Base-by-base conservation (phyloP, 345 rosid species). In the Salix purpurea region DNA sequence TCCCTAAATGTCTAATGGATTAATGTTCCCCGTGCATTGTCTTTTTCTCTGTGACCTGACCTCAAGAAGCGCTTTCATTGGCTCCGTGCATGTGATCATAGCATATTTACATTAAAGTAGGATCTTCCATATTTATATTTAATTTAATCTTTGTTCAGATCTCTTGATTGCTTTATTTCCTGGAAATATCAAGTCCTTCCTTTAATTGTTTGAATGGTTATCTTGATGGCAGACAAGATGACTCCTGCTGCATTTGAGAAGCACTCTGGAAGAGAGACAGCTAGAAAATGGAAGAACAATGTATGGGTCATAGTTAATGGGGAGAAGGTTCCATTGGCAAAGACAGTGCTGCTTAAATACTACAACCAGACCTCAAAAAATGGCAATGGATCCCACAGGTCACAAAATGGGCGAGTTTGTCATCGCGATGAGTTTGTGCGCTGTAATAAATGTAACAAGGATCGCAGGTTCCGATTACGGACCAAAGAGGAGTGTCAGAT, bases 231-330 rank as follows among this genome's bases (percentile, higher is more conserved):
- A 96, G 99, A 86, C 74, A 96, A 92, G 91, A 78, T 94, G 84
- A 92, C 97, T 79, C 99, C 98, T 10, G 95, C 97, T 82, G 98
- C 97, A 24, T 96, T 96, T 75, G 99, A 96, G 91, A 96, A 96
- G 91, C 99, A 96, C 84, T 94, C 99, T 74, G 99, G 99, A 60
- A 91, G 99, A 85, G 99, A 94, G 90, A 94, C 98, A 1, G 97
- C 99, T 81, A 89, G 95, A 75, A 96, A 94, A 80, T 96, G 99
- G 99, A 96, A 96, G 85, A 96, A 96, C 83, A 96, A 96, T 87
- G 89, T 96, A 11, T 96, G 99, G 99, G 92, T 94, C 67, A 96
- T 96, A 75, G 86, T 84, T 58, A 89, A 88, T 13, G 98, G 99
- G 16, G 95, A 92, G 88, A 96, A 96, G 89, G 94, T 94, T 79